Evolutionary conservation across 2,329 filamentous ascomycete species (phyloP).

Genomic region (Madurella mycetomatis): DNA sequence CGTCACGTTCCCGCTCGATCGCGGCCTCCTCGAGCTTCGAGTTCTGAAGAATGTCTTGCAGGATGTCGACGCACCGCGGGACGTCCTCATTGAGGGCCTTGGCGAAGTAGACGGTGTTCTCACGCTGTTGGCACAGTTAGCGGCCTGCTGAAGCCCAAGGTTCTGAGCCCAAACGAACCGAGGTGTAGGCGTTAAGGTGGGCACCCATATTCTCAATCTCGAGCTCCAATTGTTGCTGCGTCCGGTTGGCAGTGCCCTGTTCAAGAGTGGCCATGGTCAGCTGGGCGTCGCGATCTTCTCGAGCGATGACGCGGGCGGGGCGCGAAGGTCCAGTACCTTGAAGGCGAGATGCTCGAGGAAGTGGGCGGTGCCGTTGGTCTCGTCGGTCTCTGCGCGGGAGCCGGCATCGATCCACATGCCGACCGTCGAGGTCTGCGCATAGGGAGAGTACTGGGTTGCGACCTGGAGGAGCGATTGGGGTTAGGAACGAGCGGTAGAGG

Average conservation of each 20-base stretch:
- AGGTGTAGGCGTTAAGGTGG: conserved; percentile 98
- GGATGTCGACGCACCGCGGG: conserved; percentile 93
- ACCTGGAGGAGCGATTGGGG: conserved; percentile 56
- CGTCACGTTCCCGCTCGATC: conserved; percentile 96
- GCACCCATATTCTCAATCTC: conserved; percentile 99
- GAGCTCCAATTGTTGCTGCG: conserved; percentile 95
- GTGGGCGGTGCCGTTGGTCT: conserved; percentile 98
- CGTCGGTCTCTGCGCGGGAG: conserved; percentile 94
- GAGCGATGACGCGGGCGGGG: background rate
- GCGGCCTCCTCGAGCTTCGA: conserved; percentile 91
- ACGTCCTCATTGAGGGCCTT: conserved; percentile 99
- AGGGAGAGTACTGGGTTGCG: conserved; percentile 95
- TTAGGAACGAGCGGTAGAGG: conserved; percentile 19
- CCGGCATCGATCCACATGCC: conserved; percentile 99
- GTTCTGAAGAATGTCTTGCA: conserved; percentile 98
- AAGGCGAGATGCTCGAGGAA: conserved; percentile 99
- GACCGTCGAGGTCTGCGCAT: conserved; percentile 96
- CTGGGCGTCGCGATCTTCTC: background rate
- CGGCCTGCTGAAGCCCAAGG: background rate
- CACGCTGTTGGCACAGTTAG: conserved; percentile 56
- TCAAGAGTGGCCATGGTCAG: conserved; percentile 5
- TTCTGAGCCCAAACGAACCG: conserved; percentile 51
- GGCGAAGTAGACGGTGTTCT: conserved; percentile 99
- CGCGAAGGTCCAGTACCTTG: conserved; percentile 62
- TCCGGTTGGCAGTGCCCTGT: conserved; percentile 87